phyloP scores from a whole-genome alignment of 2,329 filamentous ascomycete genomes.

The Botrytis byssoidea region DNA sequence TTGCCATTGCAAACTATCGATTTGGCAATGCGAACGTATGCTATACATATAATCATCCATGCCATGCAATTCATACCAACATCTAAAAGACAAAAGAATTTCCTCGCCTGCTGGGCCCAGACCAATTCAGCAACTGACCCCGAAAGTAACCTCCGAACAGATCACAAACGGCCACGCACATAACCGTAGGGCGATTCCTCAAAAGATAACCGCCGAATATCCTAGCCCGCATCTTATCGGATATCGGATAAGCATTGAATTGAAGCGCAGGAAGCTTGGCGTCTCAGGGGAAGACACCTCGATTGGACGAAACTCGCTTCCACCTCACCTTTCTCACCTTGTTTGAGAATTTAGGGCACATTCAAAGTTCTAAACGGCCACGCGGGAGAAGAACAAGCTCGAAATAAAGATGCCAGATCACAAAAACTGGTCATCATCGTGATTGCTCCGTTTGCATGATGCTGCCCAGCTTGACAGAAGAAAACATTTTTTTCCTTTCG shows the following conservation, averaged over 20 bases:
- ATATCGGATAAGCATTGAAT: conserved; percentile 18
- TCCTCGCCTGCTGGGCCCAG: background rate
- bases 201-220: conserved; percentile 21
- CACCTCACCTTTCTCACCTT: conserved; percentile 41
- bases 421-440: background rate
- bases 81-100: background rate
- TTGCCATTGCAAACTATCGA: background rate
- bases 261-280: conserved; percentile 35
- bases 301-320: conserved; percentile 44
- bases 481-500: background rate
- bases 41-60: conserved; percentile 14
- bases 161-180: conserved; percentile 8
- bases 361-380: background rate
- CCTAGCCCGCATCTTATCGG: conserved; percentile 23
- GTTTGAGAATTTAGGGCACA: conserved; percentile 23
- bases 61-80: background rate
- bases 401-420: background rate
- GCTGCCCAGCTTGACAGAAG: background rate
- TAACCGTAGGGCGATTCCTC: background rate
- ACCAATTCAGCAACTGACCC: background rate
- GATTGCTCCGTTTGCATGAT: background rate
- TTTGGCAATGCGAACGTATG: background rate
- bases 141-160: conserved; percentile 1
- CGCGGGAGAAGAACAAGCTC: background rate
- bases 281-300: conserved; percentile 28